These are phyloP conservation scores for Amanita muscaria DNA, from an alignment of 768 basidiomycete species.

Conservation along the genomic window DNA sequence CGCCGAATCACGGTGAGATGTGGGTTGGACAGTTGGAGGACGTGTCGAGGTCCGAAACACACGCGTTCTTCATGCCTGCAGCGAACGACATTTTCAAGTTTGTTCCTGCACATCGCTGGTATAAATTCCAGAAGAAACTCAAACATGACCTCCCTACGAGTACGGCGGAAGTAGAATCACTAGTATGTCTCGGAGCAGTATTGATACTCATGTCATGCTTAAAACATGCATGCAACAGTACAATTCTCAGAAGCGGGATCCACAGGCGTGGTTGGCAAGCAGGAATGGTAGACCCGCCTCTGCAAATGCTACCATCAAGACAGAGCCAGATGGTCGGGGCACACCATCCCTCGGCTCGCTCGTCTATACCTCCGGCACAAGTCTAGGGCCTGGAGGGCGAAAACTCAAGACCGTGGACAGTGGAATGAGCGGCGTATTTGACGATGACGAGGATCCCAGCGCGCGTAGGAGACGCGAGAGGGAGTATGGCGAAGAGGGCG, in stretches of 20 bases:
- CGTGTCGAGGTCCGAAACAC: slow-evolving; percentile 55
- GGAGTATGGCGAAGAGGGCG: slow-evolving; percentile 69
- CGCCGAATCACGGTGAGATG: slow-evolving; percentile 46
- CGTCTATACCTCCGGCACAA: slow-evolving; percentile 41
- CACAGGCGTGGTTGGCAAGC: slow-evolving; percentile 62
- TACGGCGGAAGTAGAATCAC: slow-evolving; percentile 59
- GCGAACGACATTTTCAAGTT: slow-evolving; percentile 80
- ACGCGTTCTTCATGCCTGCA: slow-evolving; percentile 80
- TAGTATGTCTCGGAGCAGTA: slow-evolving; percentile 31
- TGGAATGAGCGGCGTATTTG: slow-evolving; percentile 51
- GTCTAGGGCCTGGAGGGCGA: slow-evolving; percentile 62
- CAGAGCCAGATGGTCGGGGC: slow-evolving; percentile 44
- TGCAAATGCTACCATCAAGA: slow-evolving; percentile 62
- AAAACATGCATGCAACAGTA: slow-evolving; percentile 24
- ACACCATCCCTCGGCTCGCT: slow-evolving; percentile 34
- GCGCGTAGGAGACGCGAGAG: slow-evolving; percentile 37
- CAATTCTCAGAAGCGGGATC: slow-evolving; percentile 66
- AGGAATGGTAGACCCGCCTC: slow-evolving; percentile 55
- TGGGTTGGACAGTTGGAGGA: slow-evolving; percentile 86
- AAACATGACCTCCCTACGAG: slow-evolving; percentile 62
- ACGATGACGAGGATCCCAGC: slow-evolving; percentile 57
- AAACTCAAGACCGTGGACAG: slow-evolving; percentile 61
- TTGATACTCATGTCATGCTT: slow-evolving; percentile 14
- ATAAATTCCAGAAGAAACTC: slow-evolving; percentile 84
- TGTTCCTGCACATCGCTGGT: slow-evolving; percentile 83